Percentiles rank a stretch among this genome's conserved stretches.
phyloP scores from a whole-genome alignment of 345 rosid species.

The Ailanthus altissimus region DNA sequence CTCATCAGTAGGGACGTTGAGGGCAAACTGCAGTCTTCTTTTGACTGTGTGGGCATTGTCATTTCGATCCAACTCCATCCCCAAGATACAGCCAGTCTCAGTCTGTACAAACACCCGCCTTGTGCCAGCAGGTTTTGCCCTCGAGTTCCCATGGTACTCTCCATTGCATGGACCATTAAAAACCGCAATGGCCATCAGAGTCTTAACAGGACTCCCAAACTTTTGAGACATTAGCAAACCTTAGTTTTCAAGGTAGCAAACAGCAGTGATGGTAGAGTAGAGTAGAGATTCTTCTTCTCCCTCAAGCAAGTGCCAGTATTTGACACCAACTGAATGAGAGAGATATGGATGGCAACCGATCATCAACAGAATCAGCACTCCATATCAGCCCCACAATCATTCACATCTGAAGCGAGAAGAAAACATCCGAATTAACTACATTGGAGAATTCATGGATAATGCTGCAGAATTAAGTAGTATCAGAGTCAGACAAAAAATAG shows the following conservation, averaged over 20 bases:
- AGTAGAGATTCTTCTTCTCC: slow-evolving; percentile 29
- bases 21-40: slow-evolving; percentile 53
- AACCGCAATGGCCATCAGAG: slow-evolving; percentile 56
- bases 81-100: slow-evolving; percentile 65
- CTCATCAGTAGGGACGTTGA: slow-evolving; percentile 52
- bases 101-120: slow-evolving; percentile 67
- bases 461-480: not conserved
- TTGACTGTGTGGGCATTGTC: slow-evolving; percentile 62
- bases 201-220: slow-evolving; percentile 47
- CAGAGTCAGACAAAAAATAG: slow-evolving; percentile 4
- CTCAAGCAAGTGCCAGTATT: slow-evolving; percentile 26
- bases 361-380: slow-evolving; percentile 16
- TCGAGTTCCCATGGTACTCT: slow-evolving; percentile 41
- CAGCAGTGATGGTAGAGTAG: slow-evolving; percentile 2
- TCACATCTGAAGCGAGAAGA: not conserved
- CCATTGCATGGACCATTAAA: slow-evolving; percentile 47
- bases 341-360: slow-evolving; percentile 16
- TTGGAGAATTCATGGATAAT: not conserved
- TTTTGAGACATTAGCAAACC: slow-evolving; percentile 33
- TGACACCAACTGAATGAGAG: slow-evolving; percentile 19
- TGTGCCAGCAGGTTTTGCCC: slow-evolving; percentile 42
- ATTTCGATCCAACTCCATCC: slow-evolving; percentile 56
- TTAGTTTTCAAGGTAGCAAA: not conserved
- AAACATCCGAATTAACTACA: not conserved
- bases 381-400: not conserved